These are phyloP conservation scores for Misopates orontium DNA, from an alignment of 257 asterid genomes.

Conservation along the genomic window DNA sequence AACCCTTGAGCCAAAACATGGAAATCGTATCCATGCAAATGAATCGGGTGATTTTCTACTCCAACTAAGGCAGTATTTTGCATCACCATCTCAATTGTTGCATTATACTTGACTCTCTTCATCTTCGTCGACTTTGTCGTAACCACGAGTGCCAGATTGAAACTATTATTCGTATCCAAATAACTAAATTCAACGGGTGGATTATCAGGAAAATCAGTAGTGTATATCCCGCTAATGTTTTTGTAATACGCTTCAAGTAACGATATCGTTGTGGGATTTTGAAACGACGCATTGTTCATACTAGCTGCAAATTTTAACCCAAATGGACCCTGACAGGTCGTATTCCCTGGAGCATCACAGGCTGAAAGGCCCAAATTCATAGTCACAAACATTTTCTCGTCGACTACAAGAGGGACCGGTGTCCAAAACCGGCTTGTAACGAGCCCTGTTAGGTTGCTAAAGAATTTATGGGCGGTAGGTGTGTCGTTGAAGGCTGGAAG, in stretches of 20 bases:
- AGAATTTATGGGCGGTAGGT: conserved; percentile 60
- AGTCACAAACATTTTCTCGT: conserved; percentile 57
- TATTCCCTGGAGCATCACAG: conserved; percentile 42
- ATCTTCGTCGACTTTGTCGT: conserved; percentile 48
- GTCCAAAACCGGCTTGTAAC: conserved; percentile 48
- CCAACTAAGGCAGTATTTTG: conserved; percentile 53
- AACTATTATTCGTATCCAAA: conserved; percentile 29
- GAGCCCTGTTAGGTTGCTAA: conserved; percentile 54
- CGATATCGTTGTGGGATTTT: conserved; percentile 43
- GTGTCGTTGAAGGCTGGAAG: conserved; percentile 77
- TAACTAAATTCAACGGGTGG: conserved; percentile 53
- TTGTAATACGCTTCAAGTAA: conserved; percentile 54
- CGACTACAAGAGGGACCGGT: conserved; percentile 40
- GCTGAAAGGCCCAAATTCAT: conserved; percentile 47
- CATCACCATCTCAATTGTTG: conserved; percentile 46
- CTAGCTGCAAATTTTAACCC: conserved; percentile 51
- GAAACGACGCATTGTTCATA: conserved; percentile 74
- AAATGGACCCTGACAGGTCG: conserved; percentile 42
- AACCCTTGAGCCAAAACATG: conserved; percentile 56
- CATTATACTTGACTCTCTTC: conserved; percentile 41
- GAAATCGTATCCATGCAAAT: conserved; percentile 59
- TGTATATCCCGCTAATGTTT: conserved; percentile 44
- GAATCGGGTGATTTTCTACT: conserved; percentile 57
- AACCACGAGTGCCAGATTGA: conserved; percentile 27
- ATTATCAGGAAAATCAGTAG: conserved; percentile 44